Evolutionary conservation across 2,329 filamentous ascomycete species (phyloP), one percentile per base, ranked within the genome.

Genomic region (Venturia nashicola): DNA sequence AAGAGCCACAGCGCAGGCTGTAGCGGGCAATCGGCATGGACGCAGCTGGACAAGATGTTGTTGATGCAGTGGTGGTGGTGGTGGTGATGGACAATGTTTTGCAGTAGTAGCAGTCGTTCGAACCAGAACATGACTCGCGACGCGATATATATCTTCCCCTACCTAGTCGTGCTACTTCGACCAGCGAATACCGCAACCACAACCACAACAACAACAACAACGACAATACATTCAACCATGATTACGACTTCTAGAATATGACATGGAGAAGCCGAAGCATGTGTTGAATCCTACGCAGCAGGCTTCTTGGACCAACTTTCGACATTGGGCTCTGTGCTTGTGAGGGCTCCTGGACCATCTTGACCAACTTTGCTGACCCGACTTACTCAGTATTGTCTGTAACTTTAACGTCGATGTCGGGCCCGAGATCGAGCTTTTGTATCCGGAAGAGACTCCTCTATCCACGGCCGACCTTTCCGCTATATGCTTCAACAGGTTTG

Each of bases 341-440:
- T 76, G 69, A 68, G 72, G 66, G 12, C 18, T 14, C 63, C 14
- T 6, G 59, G 23, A 51, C 5, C 18, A 23, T 27, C 9, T 55
- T 20, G 9, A 23, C 12, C 32, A 40, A 18, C 2, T 14, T 18
- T 9, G 57, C 44, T 65, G 39, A 65, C 48, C 2, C 16, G 23
- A 23, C 2, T 8, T 9, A 20, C 48, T 8, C 64, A 76, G 74
- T 64, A 68, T 76, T 60, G 73, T 77, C 23, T 77, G 75, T 65
- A 76, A 77, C 64, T 77, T 77, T 71, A 77, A 77, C 64, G 75
- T 76, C 61, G 75, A 77, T 65, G 67, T 77, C 68, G 75, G 75
- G 8, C 75, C 75, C 42, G 75, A 77, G 67, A 71, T 77, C 60
- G 74, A 77, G 63, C 70, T 76, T 48, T 66, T 76, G n/a, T 76